Evolutionary conservation across 75 land plant species (phyloP), one percentile per base, ranked within the genome.

Genomic region (Larix kaempferi): DNA sequence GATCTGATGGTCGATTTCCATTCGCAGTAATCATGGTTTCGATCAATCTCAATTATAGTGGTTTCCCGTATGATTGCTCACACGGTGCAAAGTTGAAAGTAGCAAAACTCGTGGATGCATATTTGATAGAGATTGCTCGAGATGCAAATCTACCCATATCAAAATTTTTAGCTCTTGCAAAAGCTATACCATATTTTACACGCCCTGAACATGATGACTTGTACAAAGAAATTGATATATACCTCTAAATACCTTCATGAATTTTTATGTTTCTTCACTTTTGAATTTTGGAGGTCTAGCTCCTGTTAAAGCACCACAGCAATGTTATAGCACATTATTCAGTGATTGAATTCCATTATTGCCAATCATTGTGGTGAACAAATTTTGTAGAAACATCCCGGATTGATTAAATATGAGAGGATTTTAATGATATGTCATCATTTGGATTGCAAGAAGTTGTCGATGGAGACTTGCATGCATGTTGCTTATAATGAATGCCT

Each of bases 391-490:
- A 90, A 83, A 80, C 97, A 94, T 78, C 95, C 97, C 12, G 86
- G 82, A n/a, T 81, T 92, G 44, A 81, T 84, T 59, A 92, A 94
- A 79, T 85, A 86, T 39, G 95, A 94, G 73, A 85, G 82, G 74
- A 92, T n/a, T n/a, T n/a, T 92, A 84, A 86, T 79, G 62, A 77
- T 94, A 75, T 94, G 97, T 82, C 61, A 86, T 21, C 71, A 88
- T 59, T 81, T 94, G 87, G 96, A 94, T 84, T 94, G 96, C 82
- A 89, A 81, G 86, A 94, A 91, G 66, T 83, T 94, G 7, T 94
- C 96, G 12, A 63, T 75, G 6, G 96, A 94, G 21, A 94, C 94
- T 35, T 91, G 91, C 82, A 85, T 86, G 89, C 94, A 94, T 54
- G 96, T 92, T 3, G 90, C 90, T 35, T 93, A 93, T 63, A 93